Percentiles rank a stretch among this genome's conserved stretches.
Conservation (phyloP, 106 monocot genomes). For the Vanilla planifolia region DNA sequence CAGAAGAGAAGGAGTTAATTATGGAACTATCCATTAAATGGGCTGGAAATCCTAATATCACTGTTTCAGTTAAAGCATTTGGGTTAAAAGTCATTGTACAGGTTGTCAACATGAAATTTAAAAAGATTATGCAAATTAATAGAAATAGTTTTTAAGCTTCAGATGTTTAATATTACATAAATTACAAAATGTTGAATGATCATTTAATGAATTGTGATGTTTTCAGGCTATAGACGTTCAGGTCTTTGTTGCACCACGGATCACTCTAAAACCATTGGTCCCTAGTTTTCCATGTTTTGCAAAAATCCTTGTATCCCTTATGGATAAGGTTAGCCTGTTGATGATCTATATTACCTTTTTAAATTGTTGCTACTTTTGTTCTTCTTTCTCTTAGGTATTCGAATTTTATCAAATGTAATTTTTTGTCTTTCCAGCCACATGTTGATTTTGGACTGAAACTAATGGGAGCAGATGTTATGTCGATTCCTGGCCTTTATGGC, state of each 20-base stretch:
- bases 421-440: slow-evolving; percentile 53
- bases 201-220: background rate
- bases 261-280: slow-evolving; percentile 85
- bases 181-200: too few relatives aligned
- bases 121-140: background rate
- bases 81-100: slow-evolving; percentile 65
- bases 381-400: background rate
- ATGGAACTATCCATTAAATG: slow-evolving; percentile 79
- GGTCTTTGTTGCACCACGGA: slow-evolving; percentile 68
- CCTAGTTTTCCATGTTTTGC: slow-evolving; percentile 88
- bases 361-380: background rate
- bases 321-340: slow-evolving; percentile 58
- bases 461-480: slow-evolving; percentile 79
- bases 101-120: slow-evolving; percentile 24
- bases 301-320: slow-evolving; percentile 72
- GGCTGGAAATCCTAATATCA: slow-evolving; percentile 90
- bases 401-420: background rate
- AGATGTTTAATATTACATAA: too few relatives aligned
- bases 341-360: background rate
- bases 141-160: background rate
- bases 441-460: slow-evolving; percentile 90
- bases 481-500: slow-evolving; percentile 72
- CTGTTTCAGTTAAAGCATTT: slow-evolving; percentile 53
- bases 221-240: slow-evolving; percentile 83
- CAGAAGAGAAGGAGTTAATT: slow-evolving; percentile 80